Base-by-base conservation (phyloP, 306 rosid genomes). In the Senna tora region DNA sequence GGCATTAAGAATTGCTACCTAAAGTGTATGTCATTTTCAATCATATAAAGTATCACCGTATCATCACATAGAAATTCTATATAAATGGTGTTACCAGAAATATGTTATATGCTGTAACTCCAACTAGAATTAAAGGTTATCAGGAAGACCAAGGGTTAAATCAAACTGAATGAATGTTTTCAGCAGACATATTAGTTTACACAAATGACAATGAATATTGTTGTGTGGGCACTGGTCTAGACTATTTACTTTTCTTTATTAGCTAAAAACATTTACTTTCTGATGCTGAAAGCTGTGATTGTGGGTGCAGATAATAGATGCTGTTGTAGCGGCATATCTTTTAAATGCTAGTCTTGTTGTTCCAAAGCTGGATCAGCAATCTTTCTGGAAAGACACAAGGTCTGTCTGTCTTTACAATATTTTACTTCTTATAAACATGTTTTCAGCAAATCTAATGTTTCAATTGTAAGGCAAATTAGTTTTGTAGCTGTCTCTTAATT, bases 301-400 rank as follows among this genome's bases (percentile, higher is more conserved):
- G 41, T 36, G n/a, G 32, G 9, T 17, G 88, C 85, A 93, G 98
- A 89, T 93, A 67, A 84, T 81, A 25, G 97, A 93, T 84, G 97
- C 93, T 62, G 98, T 93, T 67, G 98, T 91, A 33, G 97, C 88
- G 53, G 98, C 98, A 64, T 87, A 89, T 69, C 69, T 93, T 49
- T 77, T 93, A 79, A 93, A 93, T 74, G 97, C 97, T 71, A 93
- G 97, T 39, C 93, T 93, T 53, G 92, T 91, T 72, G 81, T 91
- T 81, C 98, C 98, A n/a, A 84, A 76, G 82, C 81, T 93, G 80
- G 98, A 93, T 80, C 92, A 89, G 78, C 72, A 84, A 38, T 93
- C 98, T 15, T 93, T 81, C 72, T 93, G 98, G 98, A 82, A 91
- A 76, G 98, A 93, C 82, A 67, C 65, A 16, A 93, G 97, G 98